Evolutionary conservation across 2,329 filamentous ascomycete species (phyloP), one percentile per base, ranked within the genome.

Genomic region (Trichoderma koningii): DNA sequence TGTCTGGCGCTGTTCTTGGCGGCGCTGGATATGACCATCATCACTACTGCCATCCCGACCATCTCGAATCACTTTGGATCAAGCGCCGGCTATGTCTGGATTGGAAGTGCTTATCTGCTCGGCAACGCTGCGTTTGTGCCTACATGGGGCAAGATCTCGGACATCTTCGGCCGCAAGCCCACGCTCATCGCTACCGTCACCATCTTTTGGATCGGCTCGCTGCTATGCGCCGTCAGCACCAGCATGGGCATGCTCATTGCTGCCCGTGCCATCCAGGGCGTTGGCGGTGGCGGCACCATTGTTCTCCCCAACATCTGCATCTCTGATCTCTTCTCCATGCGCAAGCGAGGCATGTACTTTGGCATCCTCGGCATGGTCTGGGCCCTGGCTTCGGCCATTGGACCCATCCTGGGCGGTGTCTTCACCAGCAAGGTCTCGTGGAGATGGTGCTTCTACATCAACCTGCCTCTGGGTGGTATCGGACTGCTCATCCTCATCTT

Each of bases 71-170:
- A 89, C 66, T 85, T 93, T 67, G 72, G 86, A 51, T 90, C 89
- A 6, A 85, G 85, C 3, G 79, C 84, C 17, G 90, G 89, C 26
- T 93, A 93, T 76, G 85, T 88, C 59, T 93, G 90, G 91, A 88
- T 94, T 67, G 90, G 90, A 15, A 87, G 85, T 44, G 86, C 89
- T 3, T 94, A 90, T 71, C 80, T 92, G 7, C 84, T 93, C 12
- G 89, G 87, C 63, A 89, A 87, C 72, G 87, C 89, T 1, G 85
- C 81, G 74, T 83, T 85, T 1, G 85, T 86, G 0, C 89, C 89
- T 0, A 86, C 89, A 56, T 93, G 89, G 90, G 89, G 88, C 64
- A 85, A 85, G 70, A 71, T 86, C 53, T 82, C 82, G 48, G 85
- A 87, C 68, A 83, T 87, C 63, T 87, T 83, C 75, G 84, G 85